Base-by-base conservation (phyloP, 2,329 filamentous ascomycete species). In the Clonostachys byssicola region DNA sequence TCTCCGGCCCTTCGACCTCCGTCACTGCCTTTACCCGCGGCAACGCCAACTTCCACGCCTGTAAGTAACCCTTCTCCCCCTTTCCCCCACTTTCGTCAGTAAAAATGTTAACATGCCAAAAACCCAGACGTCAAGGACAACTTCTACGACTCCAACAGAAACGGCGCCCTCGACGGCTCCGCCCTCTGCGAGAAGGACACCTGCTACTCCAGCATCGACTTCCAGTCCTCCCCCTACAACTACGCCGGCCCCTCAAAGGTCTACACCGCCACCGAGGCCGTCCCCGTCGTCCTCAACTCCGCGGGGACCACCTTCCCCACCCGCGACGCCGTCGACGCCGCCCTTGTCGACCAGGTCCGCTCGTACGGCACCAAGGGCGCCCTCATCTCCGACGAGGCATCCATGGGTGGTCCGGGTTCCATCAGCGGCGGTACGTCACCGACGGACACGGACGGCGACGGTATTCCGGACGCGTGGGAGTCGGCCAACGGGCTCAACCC, bases 11-110 rank as follows among this genome's bases (percentile, higher is more conserved):
- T 0, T 70, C 64, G 42, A 79, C 76, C 4, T 68, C 60, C 23
- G 68, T 71, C 3, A 66, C 72, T 2, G 73, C 74, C 0, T 81
- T 79, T 51, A 78, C 74, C 2, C 68, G 75, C n/a, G 75, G 77
- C n/a, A 79, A 78, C 47, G 64, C 58, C 3, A 73, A 74, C 44
- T 80, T 79, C 61, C 72, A 74, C 39, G 76, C 70, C 14, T 80
- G 63, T 65, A 51, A 52, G 61, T 55, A 5, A 12, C 7, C 14
- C 12, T 16, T 38, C 12, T 13, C 6, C 4, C 12, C 16, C 35
- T 38, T n/a, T n/a, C n/a, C n/a, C n/a, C n/a, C n/a, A n/a, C n/a
- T n/a, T n/a, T n/a, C n/a, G n/a, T 6, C 18, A 6, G 5, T 13
- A 34, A 10, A 13, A 17, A 16, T 12, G 13, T 40, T 40, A 9